phyloP scores from a whole-genome alignment of 768 basidiomycete species.

The Mycena galericulata region DNA sequence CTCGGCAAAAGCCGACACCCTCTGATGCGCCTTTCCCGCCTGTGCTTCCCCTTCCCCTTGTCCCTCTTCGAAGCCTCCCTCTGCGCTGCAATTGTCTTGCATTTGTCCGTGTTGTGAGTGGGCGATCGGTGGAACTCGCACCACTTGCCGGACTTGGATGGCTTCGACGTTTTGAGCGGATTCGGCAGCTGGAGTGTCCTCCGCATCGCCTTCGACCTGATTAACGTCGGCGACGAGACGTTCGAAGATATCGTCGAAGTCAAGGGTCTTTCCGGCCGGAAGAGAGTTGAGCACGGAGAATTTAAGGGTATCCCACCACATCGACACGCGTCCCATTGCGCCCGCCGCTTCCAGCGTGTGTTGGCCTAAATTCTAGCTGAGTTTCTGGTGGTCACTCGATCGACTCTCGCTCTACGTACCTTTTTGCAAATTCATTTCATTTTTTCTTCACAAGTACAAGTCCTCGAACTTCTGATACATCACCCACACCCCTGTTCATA shows the following conservation, averaged over 20 bases:
- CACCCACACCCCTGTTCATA: too few species aligned
- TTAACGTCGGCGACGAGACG: neutral
- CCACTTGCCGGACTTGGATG: neutral
- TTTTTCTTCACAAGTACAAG: too few species aligned
- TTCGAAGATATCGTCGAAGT: neutral
- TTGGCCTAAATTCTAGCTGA: too few species aligned
- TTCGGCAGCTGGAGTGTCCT: neutral
- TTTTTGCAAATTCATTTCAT: too few species aligned
- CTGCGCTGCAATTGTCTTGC: neutral
- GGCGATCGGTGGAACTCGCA: neutral
- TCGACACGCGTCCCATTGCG: too few species aligned
- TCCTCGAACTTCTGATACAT: too few species aligned
- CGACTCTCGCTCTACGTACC: too few species aligned
- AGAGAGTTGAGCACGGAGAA: neutral
- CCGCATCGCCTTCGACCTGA: neutral
- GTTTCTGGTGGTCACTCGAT: too few species aligned
- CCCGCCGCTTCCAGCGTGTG: too few species aligned
- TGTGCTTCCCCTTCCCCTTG: neutral
- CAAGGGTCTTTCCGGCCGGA: neutral
- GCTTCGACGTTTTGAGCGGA: neutral
- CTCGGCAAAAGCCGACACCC: too few species aligned
- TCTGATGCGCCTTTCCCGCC: neutral
- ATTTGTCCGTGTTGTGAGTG: neutral
- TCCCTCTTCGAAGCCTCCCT: neutral
- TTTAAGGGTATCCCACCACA: neutral